Conservation (phyloP, 2,329 filamentous ascomycete species). For the Penicillium vulpinum region DNA sequence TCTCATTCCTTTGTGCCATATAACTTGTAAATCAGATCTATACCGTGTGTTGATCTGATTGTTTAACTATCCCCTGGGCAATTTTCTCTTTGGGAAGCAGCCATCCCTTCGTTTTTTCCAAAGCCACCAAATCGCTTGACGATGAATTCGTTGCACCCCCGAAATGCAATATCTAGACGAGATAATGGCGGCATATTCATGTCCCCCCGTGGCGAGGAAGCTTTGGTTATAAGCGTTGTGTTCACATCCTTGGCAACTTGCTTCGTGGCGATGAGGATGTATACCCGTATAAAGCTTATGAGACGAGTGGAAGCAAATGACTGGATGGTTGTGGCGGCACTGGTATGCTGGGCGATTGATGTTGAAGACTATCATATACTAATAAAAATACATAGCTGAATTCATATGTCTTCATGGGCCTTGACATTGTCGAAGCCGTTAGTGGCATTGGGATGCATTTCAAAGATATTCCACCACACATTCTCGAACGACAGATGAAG, state of each 20-base stretch:
- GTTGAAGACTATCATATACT: neutral
- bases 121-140: neutral
- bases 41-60: neutral
- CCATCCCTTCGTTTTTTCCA: neutral
- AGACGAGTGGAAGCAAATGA: constrained; percentile 38
- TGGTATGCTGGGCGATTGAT: constrained; percentile 24
- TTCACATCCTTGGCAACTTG: constrained; percentile 33
- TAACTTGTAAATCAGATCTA: neutral
- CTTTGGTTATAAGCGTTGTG: constrained; percentile 31
- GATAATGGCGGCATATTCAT: constrained; percentile 21
- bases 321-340: constrained; percentile 37
- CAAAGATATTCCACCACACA: constrained; percentile 30
- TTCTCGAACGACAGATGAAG: constrained; percentile 36
- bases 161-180: constrained; percentile 19
- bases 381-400: constrained; percentile 24
- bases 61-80: neutral
- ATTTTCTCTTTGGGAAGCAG: neutral
- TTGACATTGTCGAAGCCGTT: constrained; percentile 36
- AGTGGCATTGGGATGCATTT: constrained; percentile 40
- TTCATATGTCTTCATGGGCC: constrained; percentile 37
- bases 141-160: constrained; percentile 22
- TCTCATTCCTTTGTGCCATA: constrained; percentile 6
- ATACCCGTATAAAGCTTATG: constrained; percentile 34
- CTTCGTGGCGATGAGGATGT: constrained; percentile 35
- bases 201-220: constrained; percentile 28